Conservation (phyloP, 306 rosid genomes). For the Trifolium dubium region DNA sequence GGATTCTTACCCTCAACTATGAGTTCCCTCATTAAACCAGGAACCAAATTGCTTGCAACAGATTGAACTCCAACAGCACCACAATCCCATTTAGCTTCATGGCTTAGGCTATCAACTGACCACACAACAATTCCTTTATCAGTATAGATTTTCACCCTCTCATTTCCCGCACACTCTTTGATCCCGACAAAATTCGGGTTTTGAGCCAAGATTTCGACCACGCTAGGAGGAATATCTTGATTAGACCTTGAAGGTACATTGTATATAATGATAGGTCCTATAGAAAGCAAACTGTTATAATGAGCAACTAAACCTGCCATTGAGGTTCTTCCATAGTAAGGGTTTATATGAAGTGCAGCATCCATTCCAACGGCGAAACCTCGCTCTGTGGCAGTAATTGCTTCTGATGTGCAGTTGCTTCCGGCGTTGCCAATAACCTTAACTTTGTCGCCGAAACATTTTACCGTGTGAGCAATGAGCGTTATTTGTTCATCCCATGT, state of each 20-base stretch:
- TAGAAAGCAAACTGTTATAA: slow-evolving; percentile 65
- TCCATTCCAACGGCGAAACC: slow-evolving; percentile 99
- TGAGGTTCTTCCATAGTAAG: slow-evolving; percentile 94
- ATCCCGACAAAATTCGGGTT: slow-evolving; percentile 75
- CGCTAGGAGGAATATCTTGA: slow-evolving; percentile 83
- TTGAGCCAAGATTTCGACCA: slow-evolving; percentile 55
- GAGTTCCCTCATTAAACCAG: slow-evolving; percentile 68
- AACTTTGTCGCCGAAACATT: slow-evolving; percentile 77
- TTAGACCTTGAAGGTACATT: slow-evolving; percentile 82
- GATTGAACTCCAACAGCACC: slow-evolving; percentile 87
- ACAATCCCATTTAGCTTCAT: slow-evolving; percentile 82
- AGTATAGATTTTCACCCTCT: slow-evolving; percentile 65
- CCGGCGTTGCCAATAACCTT: slow-evolving; percentile 88
- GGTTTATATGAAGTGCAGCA: slow-evolving; percentile 96
- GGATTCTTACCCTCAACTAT: slow-evolving; percentile 64
- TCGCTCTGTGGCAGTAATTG: slow-evolving; percentile 78
- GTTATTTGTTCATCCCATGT: slow-evolving; percentile 13
- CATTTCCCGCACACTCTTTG: slow-evolving; percentile 80
- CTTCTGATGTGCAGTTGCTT: slow-evolving; percentile 82
- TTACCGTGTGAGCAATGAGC: slow-evolving; percentile 43
- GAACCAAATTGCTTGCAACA: slow-evolving; percentile 73
- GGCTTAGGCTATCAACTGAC: slow-evolving; percentile 75
- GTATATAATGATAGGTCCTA: slow-evolving; percentile 85
- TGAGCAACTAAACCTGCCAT: slow-evolving; percentile 72
- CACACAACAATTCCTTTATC: slow-evolving; percentile 67